Evolutionary conservation across 345 rosid species (phyloP).

Genomic region (Pistacia integerrima): DNA sequence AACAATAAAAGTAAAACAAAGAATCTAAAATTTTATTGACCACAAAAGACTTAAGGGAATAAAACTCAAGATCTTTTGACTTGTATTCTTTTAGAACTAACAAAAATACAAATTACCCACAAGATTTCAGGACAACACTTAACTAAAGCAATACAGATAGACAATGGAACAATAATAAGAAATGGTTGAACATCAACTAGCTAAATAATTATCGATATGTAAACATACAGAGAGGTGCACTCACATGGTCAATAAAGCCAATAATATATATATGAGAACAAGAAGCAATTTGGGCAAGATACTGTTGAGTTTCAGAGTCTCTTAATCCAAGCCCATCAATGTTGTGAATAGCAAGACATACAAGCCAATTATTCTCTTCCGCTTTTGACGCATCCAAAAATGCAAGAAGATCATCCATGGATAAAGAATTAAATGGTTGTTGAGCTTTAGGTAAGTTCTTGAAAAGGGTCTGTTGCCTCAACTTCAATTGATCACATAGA

Average conservation of each 20-base stretch:
- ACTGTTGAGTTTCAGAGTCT: constrained; percentile 40
- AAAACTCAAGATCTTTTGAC: background rate
- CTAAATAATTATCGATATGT: background rate
- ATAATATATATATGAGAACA: constrained; percentile 68
- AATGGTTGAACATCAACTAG: background rate
- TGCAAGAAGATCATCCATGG: constrained; percentile 70
- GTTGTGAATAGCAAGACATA: constrained; percentile 78
- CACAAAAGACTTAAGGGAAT: background rate
- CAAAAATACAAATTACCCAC: background rate
- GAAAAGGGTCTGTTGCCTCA: constrained; percentile 34
- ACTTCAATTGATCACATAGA: constrained; percentile 61
- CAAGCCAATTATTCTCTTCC: constrained; percentile 53
- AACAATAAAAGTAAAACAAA: background rate
- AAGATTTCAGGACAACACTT: too few relatives aligned
- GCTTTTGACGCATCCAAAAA: constrained; percentile 52
- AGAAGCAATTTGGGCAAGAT: constrained; percentile 78
- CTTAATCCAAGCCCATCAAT: constrained; percentile 74
- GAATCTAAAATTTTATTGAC: background rate
- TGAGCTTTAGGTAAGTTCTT: constrained; percentile 45
- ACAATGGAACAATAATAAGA: background rate
- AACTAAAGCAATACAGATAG: background rate
- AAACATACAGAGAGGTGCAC: constrained; percentile 78
- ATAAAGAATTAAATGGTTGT: constrained; percentile 60
- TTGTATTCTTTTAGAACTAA: background rate
- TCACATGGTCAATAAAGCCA: constrained; percentile 91